Conservation (phyloP, 2,329 filamentous ascomycete species). For the Pseudogymnoascus verrucosus region DNA sequence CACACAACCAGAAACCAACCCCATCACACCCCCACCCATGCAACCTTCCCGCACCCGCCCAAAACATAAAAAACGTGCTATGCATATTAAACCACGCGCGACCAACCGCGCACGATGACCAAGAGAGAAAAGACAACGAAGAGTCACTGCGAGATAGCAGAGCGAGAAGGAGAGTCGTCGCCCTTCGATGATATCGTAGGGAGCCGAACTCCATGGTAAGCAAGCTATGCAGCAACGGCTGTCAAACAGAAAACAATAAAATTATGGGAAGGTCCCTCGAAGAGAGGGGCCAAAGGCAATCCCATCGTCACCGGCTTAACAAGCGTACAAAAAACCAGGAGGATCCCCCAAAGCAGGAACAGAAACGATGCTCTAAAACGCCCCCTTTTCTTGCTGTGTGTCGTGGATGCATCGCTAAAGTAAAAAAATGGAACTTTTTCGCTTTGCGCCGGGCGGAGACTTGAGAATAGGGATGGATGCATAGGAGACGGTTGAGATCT, state of each 20-base stretch:
- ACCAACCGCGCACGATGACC: not conserved
- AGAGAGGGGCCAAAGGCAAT: not conserved
- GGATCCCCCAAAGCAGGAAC: not conserved
- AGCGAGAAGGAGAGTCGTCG: not conserved
- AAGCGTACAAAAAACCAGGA: constrained; percentile 1
- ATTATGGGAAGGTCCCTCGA: not conserved
- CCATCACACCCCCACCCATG: not conserved
- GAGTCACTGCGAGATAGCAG: not conserved
- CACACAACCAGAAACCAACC: not conserved
- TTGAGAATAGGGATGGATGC: not conserved
- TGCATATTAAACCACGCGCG: constrained; percentile 6
- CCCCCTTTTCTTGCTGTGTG: not conserved
- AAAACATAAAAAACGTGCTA: constrained; percentile 7
- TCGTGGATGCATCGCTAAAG: constrained; percentile 1
- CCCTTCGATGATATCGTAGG: not conserved
- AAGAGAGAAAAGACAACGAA: not conserved
- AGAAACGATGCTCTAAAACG: constrained; percentile 6
- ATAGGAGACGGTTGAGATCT: not conserved
- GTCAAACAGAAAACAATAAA: constrained; percentile 6
- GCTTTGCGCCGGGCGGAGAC: constrained; percentile 2
- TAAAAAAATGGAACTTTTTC: constrained; percentile 3
- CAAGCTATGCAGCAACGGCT: constrained; percentile 1
- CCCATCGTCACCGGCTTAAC: not conserved
- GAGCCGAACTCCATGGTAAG: not conserved
- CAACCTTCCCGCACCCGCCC: not conserved